Base-by-base conservation (phyloP, 345 rosid genomes). In the Linum trigynum region DNA sequence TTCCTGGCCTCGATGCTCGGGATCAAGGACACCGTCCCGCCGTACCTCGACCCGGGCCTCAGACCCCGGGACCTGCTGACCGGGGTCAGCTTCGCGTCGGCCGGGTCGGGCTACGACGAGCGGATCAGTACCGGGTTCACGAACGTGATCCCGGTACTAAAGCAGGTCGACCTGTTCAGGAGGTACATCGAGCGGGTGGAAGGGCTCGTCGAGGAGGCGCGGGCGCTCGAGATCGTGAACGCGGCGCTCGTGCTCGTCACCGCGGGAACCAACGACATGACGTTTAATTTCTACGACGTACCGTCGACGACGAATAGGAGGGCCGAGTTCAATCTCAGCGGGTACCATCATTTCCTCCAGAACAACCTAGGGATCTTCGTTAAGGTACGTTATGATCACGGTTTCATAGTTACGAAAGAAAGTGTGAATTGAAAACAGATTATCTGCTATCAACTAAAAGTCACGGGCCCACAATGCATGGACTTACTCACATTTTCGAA, bases 221-320 rank as follows among this genome's bases (percentile, higher is more conserved):
- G 74, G 38, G 87, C 86, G 42, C 61, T 50, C 39, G 67, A 66
- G 55, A 80, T 79, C 2, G 17, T 84, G 32, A 36, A 53, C 43
- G 67, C 67, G 38, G 81, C 95, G 32, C 16, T 88, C 14, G 76
- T 78, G 39, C 4, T 83, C 36, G 37, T 86, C 5, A 82, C 89
- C 76, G 83, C 95, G 1, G 92, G 89, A 56, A 74, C 86, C 14
- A 87, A 90, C 36, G 92, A 86, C 67, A 73, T 82, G 42, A 39
- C 57, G 62, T 40, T 79, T 6, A 84, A 87, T 56, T 81, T 70
- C 53, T 85, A 81, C 38, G 81, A 77, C 39, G 35, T 76, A 39
- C 82, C 84, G 10, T 38, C 76, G 15, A 78, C 32, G 32, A 23
- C 32, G 32, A 23, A 23, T 1, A 23, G 82, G 69, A 75, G 77